Evolutionary conservation across 2,329 filamentous ascomycete species (phyloP), one percentile per base, ranked within the genome.

Genomic region (Colletotrichum noveboracense): DNA sequence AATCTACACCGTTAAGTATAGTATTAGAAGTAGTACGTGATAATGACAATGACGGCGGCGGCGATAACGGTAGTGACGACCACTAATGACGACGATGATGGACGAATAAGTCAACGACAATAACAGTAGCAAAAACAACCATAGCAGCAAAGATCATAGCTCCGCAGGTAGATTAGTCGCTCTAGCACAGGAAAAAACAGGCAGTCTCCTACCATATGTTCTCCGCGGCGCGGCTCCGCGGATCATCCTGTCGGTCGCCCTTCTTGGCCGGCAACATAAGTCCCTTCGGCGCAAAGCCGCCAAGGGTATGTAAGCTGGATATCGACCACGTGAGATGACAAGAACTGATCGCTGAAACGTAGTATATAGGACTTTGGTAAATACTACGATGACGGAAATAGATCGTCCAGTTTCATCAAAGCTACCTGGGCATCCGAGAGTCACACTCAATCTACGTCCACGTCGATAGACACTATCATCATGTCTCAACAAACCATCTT

Each of bases 401-500:
- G 18, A 9, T 36, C 58, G 16, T n/a, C 30, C 18, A 62, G 18
- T n/a, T 62, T 34, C 18, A n/a, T 13, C 26, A n/a, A 61, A 34
- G n/a, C 28, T 16, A n/a, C 58, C 58, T 62, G 2, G 16, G n/a
- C n/a, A 52, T 52, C 43, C n/a, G 3, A 26, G 14, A 26, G 9
- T 21, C n/a, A 58, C 48, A 21, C 30, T 24, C 32, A n/a, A 21
- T 5, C 24, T 32, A 7, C 26, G 10, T 34, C 24, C 43, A 13
- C n/a, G 3, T 52, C n/a, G n/a, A 52, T 6, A 13, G n/a, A 24
- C 43, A 52, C 14, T 14, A 43, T 13, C 16, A 62, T 9, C 32
- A 74, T 70, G 58, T 21, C 71, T 26, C 58, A 34, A 8, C 28
- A 58, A 32, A 62, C 56, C 4, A 64, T 75, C n/a, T 88, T 87